phyloP scores from a whole-genome alignment of 768 basidiomycete genomes.

The Ramaria sp. region DNA sequence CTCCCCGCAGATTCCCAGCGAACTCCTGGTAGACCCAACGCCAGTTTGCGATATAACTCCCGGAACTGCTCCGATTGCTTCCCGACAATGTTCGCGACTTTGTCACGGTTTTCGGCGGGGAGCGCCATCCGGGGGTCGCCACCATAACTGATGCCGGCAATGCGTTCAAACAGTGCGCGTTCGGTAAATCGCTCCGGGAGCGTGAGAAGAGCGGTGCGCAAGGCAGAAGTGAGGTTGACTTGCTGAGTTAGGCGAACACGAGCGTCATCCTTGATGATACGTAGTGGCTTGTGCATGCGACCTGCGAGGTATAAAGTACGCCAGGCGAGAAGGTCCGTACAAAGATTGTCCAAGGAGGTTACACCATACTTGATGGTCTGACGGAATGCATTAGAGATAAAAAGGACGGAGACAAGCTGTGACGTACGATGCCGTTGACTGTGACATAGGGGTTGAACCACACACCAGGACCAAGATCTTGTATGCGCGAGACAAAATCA shows the following conservation, averaged over 20 bases:
- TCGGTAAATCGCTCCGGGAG: conserved; percentile 79
- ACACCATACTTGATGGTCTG: conserved; percentile 93
- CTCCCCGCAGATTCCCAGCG: conserved; percentile 47
- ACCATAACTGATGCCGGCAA: conserved; percentile 76
- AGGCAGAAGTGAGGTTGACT: conserved; percentile 84
- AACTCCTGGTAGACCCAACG: conserved; percentile 70
- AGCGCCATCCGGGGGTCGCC: conserved; percentile 93
- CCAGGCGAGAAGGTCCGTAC: conserved; percentile 89
- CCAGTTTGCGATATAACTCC: conserved; percentile 75
- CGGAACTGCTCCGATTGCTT: conserved; percentile 76
- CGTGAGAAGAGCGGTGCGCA: conserved; percentile 81
- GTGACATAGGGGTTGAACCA: conserved; percentile 95
- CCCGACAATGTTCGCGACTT: conserved; percentile 88
- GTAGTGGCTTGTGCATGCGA: conserved; percentile 93
- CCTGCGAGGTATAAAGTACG: conserved; percentile 87
- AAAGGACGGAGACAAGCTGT: conserved; percentile 3
- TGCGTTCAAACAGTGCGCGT: conserved; percentile 69
- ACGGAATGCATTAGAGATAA: neutral
- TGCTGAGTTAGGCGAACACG: conserved; percentile 87
- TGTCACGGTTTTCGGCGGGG: conserved; percentile 88
- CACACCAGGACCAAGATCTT: conserved; percentile 71
- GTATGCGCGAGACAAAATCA: conserved; percentile 66
- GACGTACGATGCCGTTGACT: conserved; percentile 72
- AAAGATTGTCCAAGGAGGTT: conserved; percentile 82
- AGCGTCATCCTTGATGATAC: conserved; percentile 87